Evolutionary conservation across 805 yeast species (phyloP), one percentile per base, ranked within the genome.

Genomic region (Metschnikowia proteae): DNA sequence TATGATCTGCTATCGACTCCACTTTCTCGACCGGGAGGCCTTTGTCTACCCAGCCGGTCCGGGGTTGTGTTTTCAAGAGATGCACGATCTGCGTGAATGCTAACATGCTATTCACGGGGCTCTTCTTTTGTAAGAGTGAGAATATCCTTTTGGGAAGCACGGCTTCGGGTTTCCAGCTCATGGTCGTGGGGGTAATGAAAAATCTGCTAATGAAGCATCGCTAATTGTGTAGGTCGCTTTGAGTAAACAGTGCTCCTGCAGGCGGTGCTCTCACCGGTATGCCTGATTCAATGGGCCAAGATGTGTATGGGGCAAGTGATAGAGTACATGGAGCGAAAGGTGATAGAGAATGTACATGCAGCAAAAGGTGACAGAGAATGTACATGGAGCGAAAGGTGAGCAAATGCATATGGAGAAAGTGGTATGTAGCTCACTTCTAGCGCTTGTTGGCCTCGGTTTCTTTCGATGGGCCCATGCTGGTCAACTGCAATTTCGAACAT

Each of bases 21-120:
- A 84, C 82, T 26, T 72, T 59, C 1, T 73, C 73, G 13, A 73
- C 62, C 8, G 80, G 77, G 13, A 73, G 57, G 3, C 70, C 70
- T 60, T 80, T 81, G 62, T 89, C 92, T 22, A 92, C 67, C 98
- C 98, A 92, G 2, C 99, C 99, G 0, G 99, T 92, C 63, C 99
- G 78, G 57, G 84, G 82, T 61, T 88, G 92, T 4, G 81, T 73
- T 66, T 92, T 92, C 58, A 92, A 73, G 31, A 82, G 74, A 45
- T 84, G 77, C 0, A 88, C 79, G 30, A 89, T 79, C 61, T 88
- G 88, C 45, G 81, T 65, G 53, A 82, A 80, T 11, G 79, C 79
- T 38, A 81, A 59, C 45, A 83, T 76, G 63, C 82, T 80, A 58
- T 80, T 78, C 43, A 72, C 60, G 3, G 65, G 63, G 6, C 51